Percentiles rank a stretch among this genome's conserved stretches.
These are phyloP conservation scores for Vitis hybrid DNA, from an alignment of 177 flowering plant genomes.

Conservation along the genomic window DNA sequence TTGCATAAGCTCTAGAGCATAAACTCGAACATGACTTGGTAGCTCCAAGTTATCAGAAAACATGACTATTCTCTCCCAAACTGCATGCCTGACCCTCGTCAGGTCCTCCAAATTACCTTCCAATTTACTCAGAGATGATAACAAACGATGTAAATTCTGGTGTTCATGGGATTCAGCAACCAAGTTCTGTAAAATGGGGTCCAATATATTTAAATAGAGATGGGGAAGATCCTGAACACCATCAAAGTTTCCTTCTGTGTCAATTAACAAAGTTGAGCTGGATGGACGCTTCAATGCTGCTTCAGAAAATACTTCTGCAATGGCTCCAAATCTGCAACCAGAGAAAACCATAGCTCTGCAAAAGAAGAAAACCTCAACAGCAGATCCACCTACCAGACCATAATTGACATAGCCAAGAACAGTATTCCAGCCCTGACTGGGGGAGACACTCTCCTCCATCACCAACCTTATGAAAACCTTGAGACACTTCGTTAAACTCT, in stretches of 20 bases:
- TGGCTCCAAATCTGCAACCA: conserved; percentile 68
- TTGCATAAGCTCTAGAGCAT: conserved; percentile 82
- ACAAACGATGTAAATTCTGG: conserved; percentile 41
- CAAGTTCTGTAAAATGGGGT: conserved; percentile 53
- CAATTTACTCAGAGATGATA: conserved; percentile 67
- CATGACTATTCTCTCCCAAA: conserved; percentile 65
- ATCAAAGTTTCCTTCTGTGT: conserved; percentile 11
- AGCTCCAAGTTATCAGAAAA: conserved; percentile 73
- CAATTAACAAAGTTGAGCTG: conserved; percentile 10
- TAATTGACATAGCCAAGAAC: conserved; percentile 37
- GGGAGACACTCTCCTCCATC: conserved; percentile 53
- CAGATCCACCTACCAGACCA: conserved; percentile 36
- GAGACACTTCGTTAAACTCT: conserved; percentile 44
- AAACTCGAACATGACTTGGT: conserved; percentile 68
- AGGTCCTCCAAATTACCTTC: conserved; percentile 65
- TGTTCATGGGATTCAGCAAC: conserved; percentile 31
- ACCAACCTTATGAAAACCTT: conserved; percentile 58
- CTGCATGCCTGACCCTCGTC: conserved; percentile 57
- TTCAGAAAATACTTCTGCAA: conserved; percentile 53
- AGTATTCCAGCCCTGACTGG: conserved; percentile 67
- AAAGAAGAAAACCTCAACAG: conserved; percentile 40
- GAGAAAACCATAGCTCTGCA: conserved; percentile 79
- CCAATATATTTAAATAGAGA: conserved; percentile 58
- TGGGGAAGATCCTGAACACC: conserved; percentile 41
- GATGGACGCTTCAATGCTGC: conserved; percentile 22